Percentiles rank a stretch among this genome's conserved stretches.
These are phyloP conservation scores for Sarocladium kiliense DNA, from an alignment of 2,329 filamentous ascomycete genomes.

Conservation along the genomic window DNA sequence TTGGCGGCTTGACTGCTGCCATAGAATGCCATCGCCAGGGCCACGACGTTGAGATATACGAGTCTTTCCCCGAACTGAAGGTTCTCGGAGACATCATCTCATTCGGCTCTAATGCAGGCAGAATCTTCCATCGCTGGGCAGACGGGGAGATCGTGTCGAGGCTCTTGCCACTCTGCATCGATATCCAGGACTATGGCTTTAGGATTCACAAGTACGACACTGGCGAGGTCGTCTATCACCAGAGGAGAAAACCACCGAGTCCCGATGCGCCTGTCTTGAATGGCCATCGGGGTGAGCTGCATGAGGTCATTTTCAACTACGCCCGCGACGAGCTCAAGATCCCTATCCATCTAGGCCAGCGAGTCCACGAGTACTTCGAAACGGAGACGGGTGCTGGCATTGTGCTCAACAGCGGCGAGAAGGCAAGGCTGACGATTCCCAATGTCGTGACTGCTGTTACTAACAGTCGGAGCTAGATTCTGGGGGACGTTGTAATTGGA, in stretches of 20 bases:
- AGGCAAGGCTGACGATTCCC: conserved; percentile 20
- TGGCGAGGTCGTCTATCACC: conserved; percentile 55
- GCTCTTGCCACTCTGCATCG: conserved; percentile 16
- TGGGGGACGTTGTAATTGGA: conserved; percentile 46
- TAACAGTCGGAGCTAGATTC: not conserved
- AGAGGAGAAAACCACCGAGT: conserved; percentile 27
- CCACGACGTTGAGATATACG: conserved; percentile 53
- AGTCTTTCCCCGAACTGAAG: conserved; percentile 53
- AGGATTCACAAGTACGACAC: conserved; percentile 57
- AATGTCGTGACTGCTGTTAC: not conserved
- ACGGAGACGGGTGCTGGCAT: conserved; percentile 45
- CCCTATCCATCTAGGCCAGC: conserved; percentile 47
- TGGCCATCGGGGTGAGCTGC: conserved; percentile 56
- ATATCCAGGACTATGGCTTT: conserved; percentile 44
- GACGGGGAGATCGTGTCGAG: conserved; percentile 33
- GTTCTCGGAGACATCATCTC: conserved; percentile 57
- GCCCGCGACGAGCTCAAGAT: conserved; percentile 38
- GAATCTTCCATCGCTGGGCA: conserved; percentile 56
- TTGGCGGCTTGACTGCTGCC: conserved; percentile 56
- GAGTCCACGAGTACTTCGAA: conserved; percentile 50
- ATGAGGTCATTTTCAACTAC: conserved; percentile 35
- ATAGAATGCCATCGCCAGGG: conserved; percentile 60
- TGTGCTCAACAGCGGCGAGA: conserved; percentile 41
- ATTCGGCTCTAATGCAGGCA: conserved; percentile 48
- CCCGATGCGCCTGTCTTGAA: conserved; percentile 35